phyloP scores from a whole-genome alignment of 2,329 filamentous ascomycete genomes.

The Tricladium varicosporioides region DNA sequence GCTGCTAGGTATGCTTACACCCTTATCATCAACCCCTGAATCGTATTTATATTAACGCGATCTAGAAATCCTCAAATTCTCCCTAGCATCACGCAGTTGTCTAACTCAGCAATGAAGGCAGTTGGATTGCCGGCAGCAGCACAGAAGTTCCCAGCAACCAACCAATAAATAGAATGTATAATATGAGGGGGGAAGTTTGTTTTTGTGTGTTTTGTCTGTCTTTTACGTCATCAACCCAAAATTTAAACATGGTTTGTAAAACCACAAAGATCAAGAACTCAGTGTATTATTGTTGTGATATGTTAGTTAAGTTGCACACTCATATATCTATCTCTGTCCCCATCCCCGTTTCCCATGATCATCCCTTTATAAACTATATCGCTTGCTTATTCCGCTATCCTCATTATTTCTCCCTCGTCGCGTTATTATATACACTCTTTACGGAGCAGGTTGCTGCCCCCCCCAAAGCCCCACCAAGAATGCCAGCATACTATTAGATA shows the following conservation, averaged over 20 bases:
- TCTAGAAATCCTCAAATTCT: conserved; percentile 29
- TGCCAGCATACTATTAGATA: background rate
- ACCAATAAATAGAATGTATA: background rate
- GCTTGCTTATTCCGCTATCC: background rate
- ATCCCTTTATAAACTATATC: background rate
- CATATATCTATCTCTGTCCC: too few species aligned
- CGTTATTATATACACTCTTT: background rate
- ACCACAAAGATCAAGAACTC: too few species aligned
- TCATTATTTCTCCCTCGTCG: background rate
- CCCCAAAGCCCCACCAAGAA: conserved; percentile 2
- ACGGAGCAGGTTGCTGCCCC: background rate
- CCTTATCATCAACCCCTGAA: background rate
- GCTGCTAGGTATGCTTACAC: conserved; percentile 15
- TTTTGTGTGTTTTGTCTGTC: background rate
- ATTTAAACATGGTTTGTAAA: background rate
- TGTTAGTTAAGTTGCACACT: too few species aligned
- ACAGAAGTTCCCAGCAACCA: conserved; percentile 21
- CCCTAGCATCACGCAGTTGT: conserved; percentile 29
- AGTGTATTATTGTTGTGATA: too few species aligned
- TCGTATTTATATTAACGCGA: background rate
- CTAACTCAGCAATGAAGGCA: conserved; percentile 24
- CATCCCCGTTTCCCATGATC: background rate
- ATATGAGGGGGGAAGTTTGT: background rate
- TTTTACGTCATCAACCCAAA: background rate
- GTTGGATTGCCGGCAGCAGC: conserved; percentile 15